Percentiles rank a stretch among this genome's conserved stretches.
phyloP scores from a whole-genome alignment of 257 asterid genomes.

The Ballota nigra region DNA sequence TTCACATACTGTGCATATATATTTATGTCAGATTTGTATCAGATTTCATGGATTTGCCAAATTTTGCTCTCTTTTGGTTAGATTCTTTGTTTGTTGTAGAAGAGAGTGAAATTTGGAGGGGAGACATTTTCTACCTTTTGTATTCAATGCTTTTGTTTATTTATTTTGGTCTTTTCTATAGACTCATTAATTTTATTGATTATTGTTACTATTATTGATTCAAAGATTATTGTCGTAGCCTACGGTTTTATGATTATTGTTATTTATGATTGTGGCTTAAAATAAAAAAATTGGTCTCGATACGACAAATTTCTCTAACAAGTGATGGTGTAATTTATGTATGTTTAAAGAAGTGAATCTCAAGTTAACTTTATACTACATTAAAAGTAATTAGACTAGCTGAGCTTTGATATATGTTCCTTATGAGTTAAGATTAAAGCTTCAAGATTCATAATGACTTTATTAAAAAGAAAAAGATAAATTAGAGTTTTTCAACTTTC shows the following conservation, averaged over 20 bases:
- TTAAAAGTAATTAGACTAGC: too few relatives aligned
- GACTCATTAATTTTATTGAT: conserved; percentile 27
- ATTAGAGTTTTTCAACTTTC: too few relatives aligned
- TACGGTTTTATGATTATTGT: not conserved
- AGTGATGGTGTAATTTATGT: too few relatives aligned
- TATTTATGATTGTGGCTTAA: not conserved
- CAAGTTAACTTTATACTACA: too few relatives aligned
- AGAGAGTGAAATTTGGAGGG: conserved; percentile 6
- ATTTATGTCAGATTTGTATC: conserved; percentile 4
- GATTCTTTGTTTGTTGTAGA: conserved; percentile 22
- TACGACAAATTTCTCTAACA: too few relatives aligned
- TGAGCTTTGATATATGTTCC: too few relatives aligned
- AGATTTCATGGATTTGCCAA: conserved; percentile 21
- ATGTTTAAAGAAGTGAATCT: too few relatives aligned
- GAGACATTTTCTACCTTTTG: not conserved
- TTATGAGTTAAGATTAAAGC: too few relatives aligned
- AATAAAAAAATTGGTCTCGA: too few relatives aligned
- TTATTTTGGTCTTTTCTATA: conserved; percentile 12
- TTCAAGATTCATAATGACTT: too few relatives aligned
- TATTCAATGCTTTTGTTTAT: conserved; percentile 11
- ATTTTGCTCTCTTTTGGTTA: conserved; percentile 12
- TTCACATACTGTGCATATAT: conserved; percentile 25
- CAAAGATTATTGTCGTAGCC: not conserved
- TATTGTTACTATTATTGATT: conserved; percentile 17
- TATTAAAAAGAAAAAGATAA: too few relatives aligned